Conservation (phyloP, 2,329 filamentous ascomycete genomes). For the Nectriaceae sp. region DNA sequence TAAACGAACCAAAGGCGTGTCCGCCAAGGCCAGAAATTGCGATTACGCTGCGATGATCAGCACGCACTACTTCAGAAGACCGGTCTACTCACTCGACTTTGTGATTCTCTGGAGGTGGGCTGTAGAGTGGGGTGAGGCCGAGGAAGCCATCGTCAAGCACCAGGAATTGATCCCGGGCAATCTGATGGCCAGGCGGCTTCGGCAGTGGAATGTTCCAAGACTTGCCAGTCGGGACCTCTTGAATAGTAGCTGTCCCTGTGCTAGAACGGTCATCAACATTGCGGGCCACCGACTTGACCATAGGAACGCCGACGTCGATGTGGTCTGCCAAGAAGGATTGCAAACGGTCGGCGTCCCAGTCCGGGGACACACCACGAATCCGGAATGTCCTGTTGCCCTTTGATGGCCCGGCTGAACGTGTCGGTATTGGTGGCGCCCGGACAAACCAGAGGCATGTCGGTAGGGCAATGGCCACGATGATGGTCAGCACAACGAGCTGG, state of each 20-base stretch:
- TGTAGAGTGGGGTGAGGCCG: conserved; percentile 9
- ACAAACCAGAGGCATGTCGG: no score
- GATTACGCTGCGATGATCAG: conserved; percentile 13
- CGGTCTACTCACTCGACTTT: conserved; percentile 6
- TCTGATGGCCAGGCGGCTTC: neutral
- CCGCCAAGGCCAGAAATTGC: conserved; percentile 22
- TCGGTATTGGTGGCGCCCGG: no score
- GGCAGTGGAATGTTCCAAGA: neutral
- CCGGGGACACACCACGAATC: conserved; percentile 4
- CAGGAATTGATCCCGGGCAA: neutral
- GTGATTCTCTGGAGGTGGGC: neutral
- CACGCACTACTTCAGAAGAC: neutral
- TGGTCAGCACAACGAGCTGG: no score
- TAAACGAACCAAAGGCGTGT: conserved; percentile 33
- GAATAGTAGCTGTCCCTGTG: conserved; percentile 5
- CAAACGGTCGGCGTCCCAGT: conserved; percentile 1
- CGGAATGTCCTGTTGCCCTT: conserved; percentile 1
- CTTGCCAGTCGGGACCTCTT: neutral
- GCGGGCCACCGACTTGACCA: conserved; percentile 3
- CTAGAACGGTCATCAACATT: conserved; percentile 2
- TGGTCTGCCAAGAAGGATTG: neutral
- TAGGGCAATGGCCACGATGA: no score
- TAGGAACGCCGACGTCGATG: neutral
- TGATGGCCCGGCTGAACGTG: no score
- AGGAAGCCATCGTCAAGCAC: conserved; percentile 5